Evolutionary conservation across 768 basidiomycete genomes (phyloP), one percentile per base, ranked within the genome.

Genomic region (Lyophyllum atratum): DNA sequence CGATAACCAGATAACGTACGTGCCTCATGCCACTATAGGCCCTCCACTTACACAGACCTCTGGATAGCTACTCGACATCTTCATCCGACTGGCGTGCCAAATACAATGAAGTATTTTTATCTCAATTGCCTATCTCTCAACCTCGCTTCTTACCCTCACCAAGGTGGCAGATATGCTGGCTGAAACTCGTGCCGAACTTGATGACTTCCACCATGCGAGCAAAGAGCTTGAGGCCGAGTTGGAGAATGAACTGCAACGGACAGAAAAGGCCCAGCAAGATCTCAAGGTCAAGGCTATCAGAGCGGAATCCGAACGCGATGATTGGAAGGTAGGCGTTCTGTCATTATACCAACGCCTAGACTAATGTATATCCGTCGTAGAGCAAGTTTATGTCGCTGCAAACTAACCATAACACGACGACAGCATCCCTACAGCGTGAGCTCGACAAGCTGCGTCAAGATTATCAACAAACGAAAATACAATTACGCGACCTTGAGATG

Each of bases 201-300:
- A 90, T 68, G 90, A 95, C 66, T 93, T 93, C 70, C 89, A 93
- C 66, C 80, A 86, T 64, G 87, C 90, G 59, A 89, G 90, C 77
- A 93, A 90, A 73, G 93, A 95, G 62, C 83, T 96, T 33, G 94
- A 96, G 74, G 90, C 93, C 55, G 96, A 98, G 73, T 75, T 98
- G 63, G 94, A 95, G 80, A 83, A 82, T 60, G 96, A 98, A 70
- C 76, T 98, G 55, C 91, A 92, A 68, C 80, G 89, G 52, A 91
- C 93, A 39, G 92, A 95, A 76, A 90, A 86, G 72, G 80, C 89
- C 1, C 90, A 93, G 68, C 84, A 87, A 68, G 92, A 93, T 22
- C 81, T 92, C 31, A 86, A 80, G 75, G 79, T 84, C 64, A 92
- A 88, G 72, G 85, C 83, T 26, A 77, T 82, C 29, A 84, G 80